Percentiles rank a stretch among this genome's conserved stretches.
Evolutionary conservation across 2,329 filamentous ascomycete genomes (phyloP).

Genomic region (Verticillium nubilum): DNA sequence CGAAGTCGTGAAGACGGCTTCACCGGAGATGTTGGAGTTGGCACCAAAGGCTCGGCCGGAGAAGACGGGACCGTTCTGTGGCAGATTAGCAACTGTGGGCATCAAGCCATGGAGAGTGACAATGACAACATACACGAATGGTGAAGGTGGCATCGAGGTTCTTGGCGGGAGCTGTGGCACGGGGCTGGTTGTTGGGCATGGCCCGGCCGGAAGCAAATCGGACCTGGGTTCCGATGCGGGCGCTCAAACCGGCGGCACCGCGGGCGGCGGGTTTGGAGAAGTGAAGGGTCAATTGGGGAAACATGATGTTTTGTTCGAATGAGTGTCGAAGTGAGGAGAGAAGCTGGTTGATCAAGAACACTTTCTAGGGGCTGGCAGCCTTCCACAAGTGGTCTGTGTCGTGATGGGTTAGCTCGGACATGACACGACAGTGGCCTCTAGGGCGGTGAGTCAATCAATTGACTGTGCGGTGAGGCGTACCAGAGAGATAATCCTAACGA

Average conservation of each 20-base stretch:
- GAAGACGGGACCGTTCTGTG: conserved; percentile 87
- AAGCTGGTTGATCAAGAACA: conserved; percentile 13
- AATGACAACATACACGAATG: conserved; percentile 62
- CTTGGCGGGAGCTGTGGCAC: conserved; percentile 59
- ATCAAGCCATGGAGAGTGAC: not conserved
- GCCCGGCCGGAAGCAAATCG: conserved; percentile 50
- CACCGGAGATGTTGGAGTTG: conserved; percentile 92
- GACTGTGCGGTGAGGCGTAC: conserved; percentile 36
- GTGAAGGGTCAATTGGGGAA: conserved; percentile 49
- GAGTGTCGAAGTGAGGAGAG: not conserved
- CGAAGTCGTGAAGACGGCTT: conserved; percentile 97
- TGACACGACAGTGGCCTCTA: not conserved
- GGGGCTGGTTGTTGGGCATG: conserved; percentile 53
- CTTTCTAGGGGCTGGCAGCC: conserved; percentile 40
- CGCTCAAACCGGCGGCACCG: conserved; percentile 30
- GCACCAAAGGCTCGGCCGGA: conserved; percentile 95
- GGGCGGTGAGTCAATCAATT: conserved; percentile 40
- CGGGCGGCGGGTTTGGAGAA: conserved; percentile 48
- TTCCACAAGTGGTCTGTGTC: conserved; percentile 47
- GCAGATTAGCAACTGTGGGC: not conserved
- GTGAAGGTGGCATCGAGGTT: conserved; percentile 86
- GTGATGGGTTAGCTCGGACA: conserved; percentile 5
- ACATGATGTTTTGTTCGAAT: conserved; percentile 40
- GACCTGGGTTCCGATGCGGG: conserved; percentile 23
- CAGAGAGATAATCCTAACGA: conserved; percentile 69